Base-by-base conservation (phyloP, 768 basidiomycete genomes). In the Plicaturopsis crispa region DNA sequence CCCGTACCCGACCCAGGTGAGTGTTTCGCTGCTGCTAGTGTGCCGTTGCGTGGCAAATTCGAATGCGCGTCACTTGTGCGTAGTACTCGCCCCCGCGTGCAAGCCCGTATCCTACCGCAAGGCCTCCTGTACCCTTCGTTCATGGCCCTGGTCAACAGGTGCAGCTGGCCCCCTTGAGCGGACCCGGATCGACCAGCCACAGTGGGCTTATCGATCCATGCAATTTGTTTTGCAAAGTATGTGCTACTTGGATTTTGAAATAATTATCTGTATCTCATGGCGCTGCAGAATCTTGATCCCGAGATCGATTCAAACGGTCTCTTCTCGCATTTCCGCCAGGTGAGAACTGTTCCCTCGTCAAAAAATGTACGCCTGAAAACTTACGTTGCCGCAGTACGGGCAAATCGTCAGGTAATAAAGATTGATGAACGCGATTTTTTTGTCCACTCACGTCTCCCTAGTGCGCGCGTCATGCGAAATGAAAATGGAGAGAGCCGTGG, bases 91-190 rank as follows among this genome's bases (percentile, higher is more conserved):
- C 83, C 38, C 80, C 84, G 5, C 76, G 77, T 44, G 63, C 60
- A 18, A 67, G 63, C 49, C 75, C 73, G 11, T 76, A 67, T 47
- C 57, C 54, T 43, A 62, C 61, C 28, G n/a, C n/a, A n/a, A 59
- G 60, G 21, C 48, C 47, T 11, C 44, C 74, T 21, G 48, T 71
- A 14, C 59, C 67, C 2, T 90, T 90, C 51, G 67, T 87, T 6
- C 87, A 89, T 56, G 88, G 89, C 7, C 89, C 89, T 8, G 89
- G 89, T 3, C 89, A 92, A 54, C 88, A 90, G 56, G 86, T 91
- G 23, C 87, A 92, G 56, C 70, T 81, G 6, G 87, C 88, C 1
- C 89, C 88, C 11, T 36, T 73, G 33, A 44, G 48, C 14, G 87
- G 87, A 3, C 86, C 84, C 26, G 85, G 86, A n/a, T 80, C 84